Evolutionary conservation across 2,329 filamentous ascomycete genomes (phyloP).

Genomic region (Aspergillus carbonarius): DNA sequence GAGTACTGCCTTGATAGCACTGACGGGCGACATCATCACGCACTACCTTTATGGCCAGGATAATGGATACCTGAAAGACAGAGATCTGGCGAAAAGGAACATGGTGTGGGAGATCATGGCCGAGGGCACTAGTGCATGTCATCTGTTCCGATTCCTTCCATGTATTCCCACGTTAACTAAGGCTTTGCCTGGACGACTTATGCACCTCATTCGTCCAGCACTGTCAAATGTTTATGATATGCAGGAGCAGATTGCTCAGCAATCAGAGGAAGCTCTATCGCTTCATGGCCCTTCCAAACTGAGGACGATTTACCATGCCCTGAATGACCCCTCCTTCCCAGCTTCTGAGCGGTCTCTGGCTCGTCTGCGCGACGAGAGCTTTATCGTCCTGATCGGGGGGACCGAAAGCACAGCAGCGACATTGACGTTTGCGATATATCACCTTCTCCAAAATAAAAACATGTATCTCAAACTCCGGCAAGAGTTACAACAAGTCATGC

Average conservation of each 20-base stretch:
- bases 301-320: neutral
- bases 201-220: neutral
- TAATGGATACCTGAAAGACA: neutral
- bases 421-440: slow-evolving; percentile 28
- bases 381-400: slow-evolving; percentile 39
- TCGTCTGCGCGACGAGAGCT: slow-evolving; percentile 34
- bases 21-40: slow-evolving; percentile 11
- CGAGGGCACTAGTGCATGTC: neutral
- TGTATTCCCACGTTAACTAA: neutral
- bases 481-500: slow-evolving; percentile 32
- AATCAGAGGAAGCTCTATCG: neutral
- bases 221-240: neutral
- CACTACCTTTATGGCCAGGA: slow-evolving; percentile 5
- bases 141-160: slow-evolving; percentile 3
- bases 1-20: neutral
- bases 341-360: neutral
- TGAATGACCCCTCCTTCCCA: slow-evolving; percentile 2
- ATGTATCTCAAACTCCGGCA: slow-evolving; percentile 23
- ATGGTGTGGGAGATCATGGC: neutral
- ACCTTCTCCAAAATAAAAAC: slow-evolving; percentile 22
- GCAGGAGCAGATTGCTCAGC: neutral
- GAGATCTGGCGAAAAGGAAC: neutral
- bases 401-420: slow-evolving; percentile 40
- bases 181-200: neutral
- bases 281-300: neutral